A percentile compares a stretch with the other conserved stretches of the same genome.
Evolutionary conservation across 257 asterid species (phyloP).

Genomic region (Nicotiana noctiflora): DNA sequence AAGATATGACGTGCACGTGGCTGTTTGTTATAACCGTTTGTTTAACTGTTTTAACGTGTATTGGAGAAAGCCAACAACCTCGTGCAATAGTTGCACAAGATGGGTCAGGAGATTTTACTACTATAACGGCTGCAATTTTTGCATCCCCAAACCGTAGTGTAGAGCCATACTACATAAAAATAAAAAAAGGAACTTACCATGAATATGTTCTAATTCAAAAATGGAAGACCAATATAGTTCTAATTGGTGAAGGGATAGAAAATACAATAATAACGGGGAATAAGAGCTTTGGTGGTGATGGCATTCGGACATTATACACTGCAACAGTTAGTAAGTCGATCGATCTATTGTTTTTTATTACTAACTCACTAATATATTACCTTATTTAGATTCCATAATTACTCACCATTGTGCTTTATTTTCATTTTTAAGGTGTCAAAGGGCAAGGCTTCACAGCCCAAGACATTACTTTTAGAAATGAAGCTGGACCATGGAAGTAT

Average conservation of each 20-base stretch:
- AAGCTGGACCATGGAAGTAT: neutral
- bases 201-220: neutral
- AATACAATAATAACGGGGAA: neutral
- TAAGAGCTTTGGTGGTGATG: neutral
- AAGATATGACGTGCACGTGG: too few relatives aligned
- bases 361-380: neutral
- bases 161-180: neutral
- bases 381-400: neutral
- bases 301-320: neutral
- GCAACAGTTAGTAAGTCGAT: neutral
- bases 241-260: neutral
- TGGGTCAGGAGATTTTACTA: neutral
- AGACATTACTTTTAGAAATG: conserved; percentile 9
- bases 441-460: conserved; percentile 3
- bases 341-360: neutral
- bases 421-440: neutral
- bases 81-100: neutral
- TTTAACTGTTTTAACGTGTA: neutral
- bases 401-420: neutral
- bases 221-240: neutral
- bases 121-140: neutral
- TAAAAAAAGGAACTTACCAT: neutral
- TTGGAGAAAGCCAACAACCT: neutral
- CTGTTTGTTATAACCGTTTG: neutral
- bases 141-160: neutral